Base-by-base conservation (phyloP, 2,329 filamentous ascomycete genomes). In the Diaporthe citrichinensis region DNA sequence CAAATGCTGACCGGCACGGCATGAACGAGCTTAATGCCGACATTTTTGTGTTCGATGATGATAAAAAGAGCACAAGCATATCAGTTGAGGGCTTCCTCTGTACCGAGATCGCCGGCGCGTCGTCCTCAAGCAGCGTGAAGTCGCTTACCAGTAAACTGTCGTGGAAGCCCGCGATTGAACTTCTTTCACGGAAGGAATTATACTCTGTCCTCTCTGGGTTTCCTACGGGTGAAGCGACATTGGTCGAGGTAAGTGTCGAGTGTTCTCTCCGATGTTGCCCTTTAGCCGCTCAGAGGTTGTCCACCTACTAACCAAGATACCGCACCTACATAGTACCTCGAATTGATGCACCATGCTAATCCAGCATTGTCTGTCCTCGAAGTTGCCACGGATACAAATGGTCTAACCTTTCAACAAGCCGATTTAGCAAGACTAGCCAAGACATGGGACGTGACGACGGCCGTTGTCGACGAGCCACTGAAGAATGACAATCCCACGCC, bases 281-380 rank as follows among this genome's bases (percentile, higher is more conserved):
- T n/a, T n/a, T 62, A 62, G 61, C 44, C 55, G 41, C 53, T 46
- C 28, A 69, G 25, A 55, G 44, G 59, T 9, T 53, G 8, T 23
- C 17, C 31, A 28, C 23, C 4, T 23, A 55, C 72, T 31, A 17
- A 69, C 17, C 41, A 61, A 23, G 17, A 44, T 34, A 62, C 46
- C 1, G 44, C 23, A 20, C 51, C 69, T 4, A 55, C 34, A 8
- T 41, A 73, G 61, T 34, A 73, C 23, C 34, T 71, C n/a, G 53
- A 57, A n/a, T 55, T 76, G 61, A 68, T 76, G 61, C 59, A 73
- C 28, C 74, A 76, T 28, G 55, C 53, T 25, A 73, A 76, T 61
- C 71, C 74, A 0, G 58, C 74, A 2, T 55, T 71, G 8, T 69
- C 53, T 15, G 61, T 76, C 23, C 68, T 76, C 57, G 74, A 76